Conservation (phyloP, 2,329 filamentous ascomycete genomes). For the Trichoderma asperellum region DNA sequence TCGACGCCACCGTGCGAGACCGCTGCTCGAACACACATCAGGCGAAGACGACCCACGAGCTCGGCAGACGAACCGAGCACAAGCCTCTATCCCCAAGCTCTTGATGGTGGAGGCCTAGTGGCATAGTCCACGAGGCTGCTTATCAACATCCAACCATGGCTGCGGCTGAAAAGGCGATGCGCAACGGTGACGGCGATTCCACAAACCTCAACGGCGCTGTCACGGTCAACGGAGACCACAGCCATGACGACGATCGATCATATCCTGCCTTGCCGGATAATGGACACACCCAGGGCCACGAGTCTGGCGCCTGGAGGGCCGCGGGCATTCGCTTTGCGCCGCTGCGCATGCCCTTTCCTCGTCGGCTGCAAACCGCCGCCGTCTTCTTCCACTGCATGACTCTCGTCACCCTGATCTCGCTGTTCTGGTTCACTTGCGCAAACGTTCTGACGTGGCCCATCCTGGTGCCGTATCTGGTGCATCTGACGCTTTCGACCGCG, state of each 20-base stretch:
- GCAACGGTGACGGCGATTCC: background rate
- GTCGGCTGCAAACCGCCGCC: constrained; percentile 76
- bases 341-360: constrained; percentile 69
- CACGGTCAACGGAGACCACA: constrained; percentile 26
- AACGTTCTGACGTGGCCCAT: constrained; percentile 91
- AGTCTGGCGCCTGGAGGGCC: constrained; percentile 43
- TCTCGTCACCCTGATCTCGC: constrained; percentile 70
- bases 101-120: constrained; percentile 12
- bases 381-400: constrained; percentile 74
- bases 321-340: constrained; percentile 81
- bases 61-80: background rate
- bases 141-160: background rate
- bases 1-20: background rate
- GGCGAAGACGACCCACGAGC: background rate
- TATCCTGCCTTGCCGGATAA: constrained; percentile 39
- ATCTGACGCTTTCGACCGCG: constrained; percentile 79
- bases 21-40: background rate
- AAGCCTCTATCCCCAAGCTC: background rate
- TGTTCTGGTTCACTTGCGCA: constrained; percentile 89
- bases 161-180: constrained; percentile 3
- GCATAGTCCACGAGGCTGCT: background rate
- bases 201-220: background rate
- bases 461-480: constrained; percentile 75
- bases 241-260: background rate
- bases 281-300: constrained; percentile 32